Percentiles rank a stretch among this genome's conserved stretches.
Evolutionary conservation across 2,329 filamentous ascomycete species (phyloP).

Genomic region (Periglandula ipomoeae): DNA sequence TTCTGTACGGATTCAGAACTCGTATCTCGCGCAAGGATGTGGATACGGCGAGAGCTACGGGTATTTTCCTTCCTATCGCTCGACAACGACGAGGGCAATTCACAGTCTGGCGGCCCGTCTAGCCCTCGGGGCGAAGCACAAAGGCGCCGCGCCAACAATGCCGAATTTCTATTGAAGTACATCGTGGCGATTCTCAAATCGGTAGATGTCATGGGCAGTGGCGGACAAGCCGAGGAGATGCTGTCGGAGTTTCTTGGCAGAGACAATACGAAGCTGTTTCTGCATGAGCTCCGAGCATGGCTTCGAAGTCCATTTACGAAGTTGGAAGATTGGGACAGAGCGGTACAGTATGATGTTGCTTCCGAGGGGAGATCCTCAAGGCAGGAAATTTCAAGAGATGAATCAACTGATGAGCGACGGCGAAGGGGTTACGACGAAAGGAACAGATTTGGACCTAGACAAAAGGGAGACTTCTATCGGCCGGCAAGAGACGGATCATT

Average conservation of each 20-base stretch:
- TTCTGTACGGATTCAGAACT: conserved; percentile 59
- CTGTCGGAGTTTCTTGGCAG: conserved; percentile 69
- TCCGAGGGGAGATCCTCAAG: not conserved
- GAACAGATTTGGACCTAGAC: not conserved
- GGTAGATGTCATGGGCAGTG: conserved; percentile 70
- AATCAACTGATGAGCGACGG: not conserved
- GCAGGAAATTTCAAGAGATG: not conserved
- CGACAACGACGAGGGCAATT: conserved; percentile 16
- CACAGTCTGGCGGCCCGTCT: not conserved
- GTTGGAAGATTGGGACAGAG: conserved; percentile 69
- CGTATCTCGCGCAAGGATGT: conserved; percentile 67
- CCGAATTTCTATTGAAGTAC: conserved; percentile 81
- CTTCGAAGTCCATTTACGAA: conserved; percentile 68
- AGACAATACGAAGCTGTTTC: conserved; percentile 62
- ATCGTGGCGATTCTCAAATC: conserved; percentile 75
- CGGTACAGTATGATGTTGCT: conserved; percentile 56
- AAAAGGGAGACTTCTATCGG: conserved; percentile 20
- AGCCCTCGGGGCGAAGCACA: conserved; percentile 32
- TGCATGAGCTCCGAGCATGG: conserved; percentile 80
- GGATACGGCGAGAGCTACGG: conserved; percentile 73
- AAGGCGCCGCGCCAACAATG: conserved; percentile 36
- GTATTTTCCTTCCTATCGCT: conserved; percentile 66
- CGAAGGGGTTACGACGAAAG: not conserved
- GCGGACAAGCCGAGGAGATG: conserved; percentile 71
- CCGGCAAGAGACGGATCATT: conserved; percentile 7